A percentile compares a stretch with the other conserved stretches of the same genome.
Conservation (phyloP, 345 rosid genomes). For the Arabis hirsuta region DNA sequence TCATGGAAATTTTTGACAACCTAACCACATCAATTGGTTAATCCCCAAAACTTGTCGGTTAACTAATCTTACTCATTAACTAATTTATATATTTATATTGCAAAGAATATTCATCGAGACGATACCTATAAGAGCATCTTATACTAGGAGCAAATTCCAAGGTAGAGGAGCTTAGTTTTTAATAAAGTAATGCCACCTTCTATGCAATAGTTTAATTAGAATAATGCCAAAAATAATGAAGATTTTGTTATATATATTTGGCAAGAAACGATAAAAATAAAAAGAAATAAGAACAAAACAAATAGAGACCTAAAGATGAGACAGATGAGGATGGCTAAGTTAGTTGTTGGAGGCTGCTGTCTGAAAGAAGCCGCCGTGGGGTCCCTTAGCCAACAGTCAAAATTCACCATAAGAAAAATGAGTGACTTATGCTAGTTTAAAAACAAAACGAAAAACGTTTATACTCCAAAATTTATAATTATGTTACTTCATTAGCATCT, state of each 20-base stretch:
- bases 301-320: slow-evolving; percentile 32
- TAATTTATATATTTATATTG: not conserved
- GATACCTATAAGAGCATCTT: slow-evolving; percentile 39
- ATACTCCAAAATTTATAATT: not conserved
- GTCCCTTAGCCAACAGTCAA: slow-evolving; percentile 24
- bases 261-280: slow-evolving; percentile 14
- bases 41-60: slow-evolving; percentile 16
- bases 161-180: slow-evolving; percentile 8
- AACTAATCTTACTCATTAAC: slow-evolving; percentile 17
- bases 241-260: slow-evolving; percentile 4
- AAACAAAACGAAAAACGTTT: too few species aligned
- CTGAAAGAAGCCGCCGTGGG: slow-evolving; percentile 45
- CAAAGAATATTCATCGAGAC: slow-evolving; percentile 29
- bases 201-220: slow-evolving; percentile 5
- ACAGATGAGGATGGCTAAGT: slow-evolving; percentile 39
- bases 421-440: slow-evolving; percentile 10
- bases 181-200: slow-evolving; percentile 23
- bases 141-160: slow-evolving; percentile 38
- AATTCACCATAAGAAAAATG: not conserved
- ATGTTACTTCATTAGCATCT: not conserved
- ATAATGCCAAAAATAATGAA: slow-evolving; percentile 3
- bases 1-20: not conserved
- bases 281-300: not conserved
- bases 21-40: slow-evolving; percentile 28
- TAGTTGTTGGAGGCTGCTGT: slow-evolving; percentile 49